phyloP scores from a whole-genome alignment of 805 yeast genomes.

The Metschnikowia reukaufii region DNA sequence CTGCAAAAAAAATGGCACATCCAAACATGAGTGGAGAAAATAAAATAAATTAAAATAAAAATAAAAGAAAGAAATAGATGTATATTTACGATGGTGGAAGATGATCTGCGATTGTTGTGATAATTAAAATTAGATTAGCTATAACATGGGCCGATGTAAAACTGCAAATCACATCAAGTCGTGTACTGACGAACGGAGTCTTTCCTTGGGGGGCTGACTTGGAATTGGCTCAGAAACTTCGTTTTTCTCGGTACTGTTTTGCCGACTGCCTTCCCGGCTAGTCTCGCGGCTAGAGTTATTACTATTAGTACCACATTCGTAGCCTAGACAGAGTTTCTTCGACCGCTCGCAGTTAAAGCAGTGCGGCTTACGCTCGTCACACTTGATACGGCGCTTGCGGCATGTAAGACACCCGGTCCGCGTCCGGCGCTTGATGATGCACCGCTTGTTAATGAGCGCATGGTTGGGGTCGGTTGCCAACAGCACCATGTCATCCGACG shows the following conservation, averaged over 20 bases:
- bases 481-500: slow-evolving; percentile 4
- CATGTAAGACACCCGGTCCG: slow-evolving; percentile 78
- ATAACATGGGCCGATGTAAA: neutral
- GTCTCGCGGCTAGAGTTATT: neutral
- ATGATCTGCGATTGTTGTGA: too few relatives aligned
- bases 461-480: slow-evolving; percentile 24
- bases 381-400: slow-evolving; percentile 67
- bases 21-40: too few relatives aligned
- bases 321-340: slow-evolving; percentile 67
- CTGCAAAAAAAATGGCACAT: too few relatives aligned
- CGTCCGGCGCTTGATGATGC: slow-evolving; percentile 59
- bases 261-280: neutral
- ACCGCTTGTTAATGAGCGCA: slow-evolving; percentile 35
- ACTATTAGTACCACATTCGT: slow-evolving; percentile 35
- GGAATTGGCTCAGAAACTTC: neutral
- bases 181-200: slow-evolving; percentile 12
- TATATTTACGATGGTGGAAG: too few relatives aligned
- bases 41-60: too few relatives aligned
- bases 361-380: slow-evolving; percentile 71
- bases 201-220: neutral
- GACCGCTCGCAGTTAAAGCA: slow-evolving; percentile 68
- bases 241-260: neutral
- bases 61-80: too few relatives aligned
- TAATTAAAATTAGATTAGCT: too few relatives aligned
- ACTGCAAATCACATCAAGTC: slow-evolving; percentile 10